These are phyloP conservation scores for Diutina sp. DNA, from an alignment of 1,139 yeast species.

Conservation along the genomic window DNA sequence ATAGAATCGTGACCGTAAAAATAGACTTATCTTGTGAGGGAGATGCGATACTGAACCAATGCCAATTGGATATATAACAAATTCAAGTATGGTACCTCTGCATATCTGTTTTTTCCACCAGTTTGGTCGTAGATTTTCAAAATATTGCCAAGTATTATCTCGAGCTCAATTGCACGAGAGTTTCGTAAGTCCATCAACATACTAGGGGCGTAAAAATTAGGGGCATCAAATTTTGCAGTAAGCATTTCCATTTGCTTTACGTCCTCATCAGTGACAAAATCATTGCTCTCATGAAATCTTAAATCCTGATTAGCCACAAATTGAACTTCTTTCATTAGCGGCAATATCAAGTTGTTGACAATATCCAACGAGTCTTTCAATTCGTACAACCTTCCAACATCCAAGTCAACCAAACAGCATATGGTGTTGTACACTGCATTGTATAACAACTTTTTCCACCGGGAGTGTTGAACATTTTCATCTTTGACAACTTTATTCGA, in stretches of 20 bases:
- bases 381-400: conserved; percentile 21
- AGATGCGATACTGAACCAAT: conserved; percentile 29
- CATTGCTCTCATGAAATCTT: neutral
- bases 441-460: conserved; percentile 68
- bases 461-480: conserved; percentile 34
- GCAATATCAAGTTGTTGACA: conserved; percentile 23
- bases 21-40: conserved; percentile 3
- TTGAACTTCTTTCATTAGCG: conserved; percentile 54
- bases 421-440: conserved; percentile 57
- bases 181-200: conserved; percentile 67
- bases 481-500: conserved; percentile 32
- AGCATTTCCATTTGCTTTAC: conserved; percentile 35
- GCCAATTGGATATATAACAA: conserved; percentile 35
- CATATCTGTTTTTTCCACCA: conserved; percentile 42
- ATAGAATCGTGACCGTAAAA: neutral
- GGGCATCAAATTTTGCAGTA: conserved; percentile 36
- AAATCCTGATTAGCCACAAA: conserved; percentile 48
- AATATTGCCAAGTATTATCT: conserved; percentile 63
- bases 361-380: conserved; percentile 23
- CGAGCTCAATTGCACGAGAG: conserved; percentile 59
- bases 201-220: conserved; percentile 54
- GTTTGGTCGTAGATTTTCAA: conserved; percentile 43
- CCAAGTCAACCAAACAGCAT: conserved; percentile 36
- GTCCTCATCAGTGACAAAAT: neutral
- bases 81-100: conserved; percentile 15